Base-by-base conservation (phyloP, 768 basidiomycete species). In the Pisolithus tinctorius region DNA sequence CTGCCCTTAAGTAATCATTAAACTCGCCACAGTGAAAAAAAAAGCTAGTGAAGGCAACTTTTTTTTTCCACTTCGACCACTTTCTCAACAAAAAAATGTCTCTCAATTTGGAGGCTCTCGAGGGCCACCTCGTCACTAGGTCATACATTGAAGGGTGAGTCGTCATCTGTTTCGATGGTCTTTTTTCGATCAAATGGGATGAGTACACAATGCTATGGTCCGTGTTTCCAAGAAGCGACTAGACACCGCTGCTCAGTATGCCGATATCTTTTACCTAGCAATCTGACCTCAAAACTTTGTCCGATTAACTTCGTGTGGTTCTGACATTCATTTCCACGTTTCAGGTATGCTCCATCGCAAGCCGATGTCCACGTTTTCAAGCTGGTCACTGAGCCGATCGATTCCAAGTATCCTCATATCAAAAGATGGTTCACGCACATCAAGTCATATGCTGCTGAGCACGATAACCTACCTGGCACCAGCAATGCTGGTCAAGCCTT, bases 361-460 rank as follows among this genome's bases (percentile, higher is more conserved):
- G 90, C 93, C 49, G 93, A 98, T 73, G 93, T 96, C 43, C 79
- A 78, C 55, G 90, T 95, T 65, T 93, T 87, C 82, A 91, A 88
- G 67, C 77, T 87, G 14, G 74, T 97, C 68, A 60, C 76, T 37
- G 74, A 79, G 26, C 90, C 91, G 47, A 75, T 79, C 55, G 78
- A 84, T 42, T 66, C 82, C 42, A 64, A 75, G 47, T 76, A 78
- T 69, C 90, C 91, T 53, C 78, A 90, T 70, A 80, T 82, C 48
- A 78, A 86, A 31, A 79, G 95, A 64, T 98, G 95, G 95, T 95
- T 92, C 80, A 83, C 73, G 55, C 96, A 98, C 74, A 95, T 96
- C 72, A 76, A 84, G 60, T 93, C 93, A 16, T 95, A 88, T 69
- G 71, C 77, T 49, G 69, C 81, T 45, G 92, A 96, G 72, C 84